These are phyloP conservation scores for Boletus rufocinnamomeus DNA, from an alignment of 768 basidiomycete species.

Conservation along the genomic window DNA sequence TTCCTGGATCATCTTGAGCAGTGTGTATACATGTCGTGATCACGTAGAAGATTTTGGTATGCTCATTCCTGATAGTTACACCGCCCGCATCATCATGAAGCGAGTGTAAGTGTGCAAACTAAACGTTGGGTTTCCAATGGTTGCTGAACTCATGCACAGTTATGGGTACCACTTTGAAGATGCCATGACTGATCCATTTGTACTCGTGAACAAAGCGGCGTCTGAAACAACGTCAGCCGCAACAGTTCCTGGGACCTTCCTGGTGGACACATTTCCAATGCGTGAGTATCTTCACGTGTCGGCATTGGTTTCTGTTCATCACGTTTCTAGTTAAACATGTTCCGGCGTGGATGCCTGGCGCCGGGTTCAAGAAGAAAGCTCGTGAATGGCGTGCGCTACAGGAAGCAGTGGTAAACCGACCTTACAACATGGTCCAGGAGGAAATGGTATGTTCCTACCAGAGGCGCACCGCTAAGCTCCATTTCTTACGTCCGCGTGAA, in stretches of 20 bases:
- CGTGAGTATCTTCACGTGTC: background rate
- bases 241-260: constrained; percentile 6
- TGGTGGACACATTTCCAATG: constrained; percentile 6
- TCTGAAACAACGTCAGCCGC: constrained; percentile 5
- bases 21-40: background rate
- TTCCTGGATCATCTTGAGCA: constrained; percentile 10
- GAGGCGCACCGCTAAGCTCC: background rate
- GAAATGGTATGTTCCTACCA: background rate
- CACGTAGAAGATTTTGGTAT: too few species aligned
- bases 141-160: background rate
- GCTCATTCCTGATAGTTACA: background rate
- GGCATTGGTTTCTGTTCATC: background rate
- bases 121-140: background rate
- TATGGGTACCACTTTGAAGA: constrained; percentile 6
- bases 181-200: constrained; percentile 6
- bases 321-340: constrained; percentile 1
- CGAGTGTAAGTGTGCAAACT: constrained; percentile 1
- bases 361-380: constrained; percentile 5
- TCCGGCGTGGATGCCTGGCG: constrained; percentile 6
- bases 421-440: constrained; percentile 5
- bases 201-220: constrained; percentile 9
- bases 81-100: constrained; percentile 10
- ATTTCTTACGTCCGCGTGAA: background rate
- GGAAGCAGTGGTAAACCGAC: constrained; percentile 4
- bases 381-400: constrained; percentile 10